phyloP scores from a whole-genome alignment of 2,329 filamentous ascomycete species.

The Paecilomyces variotii region DNA sequence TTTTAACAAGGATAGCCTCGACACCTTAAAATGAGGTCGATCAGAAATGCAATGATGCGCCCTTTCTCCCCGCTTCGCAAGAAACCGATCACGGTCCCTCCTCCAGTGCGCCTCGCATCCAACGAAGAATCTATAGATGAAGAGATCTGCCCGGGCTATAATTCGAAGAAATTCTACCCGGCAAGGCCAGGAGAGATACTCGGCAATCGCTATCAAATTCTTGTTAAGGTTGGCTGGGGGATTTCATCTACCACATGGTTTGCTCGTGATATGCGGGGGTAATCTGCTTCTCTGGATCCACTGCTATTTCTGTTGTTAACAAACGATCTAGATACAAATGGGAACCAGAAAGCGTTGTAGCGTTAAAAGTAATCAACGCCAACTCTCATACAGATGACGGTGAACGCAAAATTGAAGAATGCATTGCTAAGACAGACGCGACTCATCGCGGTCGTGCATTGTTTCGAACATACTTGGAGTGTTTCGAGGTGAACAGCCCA shows the following conservation, averaged over 20 bases:
- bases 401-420: constrained; percentile 2
- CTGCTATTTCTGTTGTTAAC: too few relatives aligned
- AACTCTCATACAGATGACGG: constrained; percentile 4
- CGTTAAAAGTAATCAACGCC: constrained; percentile 21
- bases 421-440: too few relatives aligned
- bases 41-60: too few relatives aligned
- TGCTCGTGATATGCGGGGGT: constrained; percentile 26
- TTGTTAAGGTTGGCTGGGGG: constrained; percentile 37
- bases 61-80: too few relatives aligned
- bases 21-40: too few relatives aligned
- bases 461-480: constrained; percentile 15
- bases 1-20: too few relatives aligned
- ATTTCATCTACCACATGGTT: constrained; percentile 38
- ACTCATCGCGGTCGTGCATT: neutral
- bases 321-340: neutral
- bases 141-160: constrained; percentile 20
- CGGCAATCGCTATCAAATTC: constrained; percentile 26
- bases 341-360: constrained; percentile 12
- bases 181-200: constrained; percentile 31
- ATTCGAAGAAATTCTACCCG: constrained; percentile 31
- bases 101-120: too few relatives aligned
- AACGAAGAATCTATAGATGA: too few relatives aligned
- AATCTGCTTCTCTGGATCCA: neutral
- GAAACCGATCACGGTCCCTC: too few relatives aligned
- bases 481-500: constrained; percentile 13